These are phyloP conservation scores for Xylaria arbuscula DNA, from an alignment of 2,329 filamentous ascomycete species.

Conservation along the genomic window DNA sequence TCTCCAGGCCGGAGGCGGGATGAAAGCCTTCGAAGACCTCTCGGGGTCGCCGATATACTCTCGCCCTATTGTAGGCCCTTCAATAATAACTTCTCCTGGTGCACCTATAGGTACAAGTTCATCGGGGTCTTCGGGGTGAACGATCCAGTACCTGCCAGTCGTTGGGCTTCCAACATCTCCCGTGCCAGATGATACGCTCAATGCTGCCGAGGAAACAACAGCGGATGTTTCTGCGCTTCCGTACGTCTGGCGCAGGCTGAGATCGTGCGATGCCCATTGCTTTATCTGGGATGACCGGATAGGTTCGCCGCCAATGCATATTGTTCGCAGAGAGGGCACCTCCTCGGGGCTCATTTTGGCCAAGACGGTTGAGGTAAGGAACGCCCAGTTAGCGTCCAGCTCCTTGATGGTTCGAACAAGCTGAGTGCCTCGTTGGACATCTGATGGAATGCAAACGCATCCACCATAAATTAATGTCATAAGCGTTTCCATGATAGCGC, in stretches of 20 bases:
- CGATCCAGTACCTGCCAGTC: slow-evolving; percentile 8
- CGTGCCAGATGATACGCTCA: background rate
- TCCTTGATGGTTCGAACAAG: background rate
- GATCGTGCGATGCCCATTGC: slow-evolving; percentile 1
- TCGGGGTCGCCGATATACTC: background rate
- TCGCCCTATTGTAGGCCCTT: slow-evolving; percentile 9
- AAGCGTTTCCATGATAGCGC: slow-evolving; percentile 12
- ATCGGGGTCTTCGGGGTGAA: slow-evolving; percentile 2
- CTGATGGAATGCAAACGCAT: slow-evolving; percentile 2
- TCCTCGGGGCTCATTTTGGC: slow-evolving; percentile 7
- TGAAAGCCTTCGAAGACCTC: slow-evolving; percentile 5
- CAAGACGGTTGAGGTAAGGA: slow-evolving; percentile 2
- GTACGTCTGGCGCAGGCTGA: slow-evolving; percentile 4
- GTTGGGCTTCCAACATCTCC: slow-evolving; percentile 2
- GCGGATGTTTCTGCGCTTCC: slow-evolving; percentile 6
- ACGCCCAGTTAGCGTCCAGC: slow-evolving; percentile 1
- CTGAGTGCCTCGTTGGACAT: background rate
- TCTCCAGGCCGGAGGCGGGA: slow-evolving; percentile 1
- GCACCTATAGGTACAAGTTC: slow-evolving; percentile 5
- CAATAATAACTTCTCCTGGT: slow-evolving; percentile 2
- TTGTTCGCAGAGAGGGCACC: slow-evolving; percentile 5
- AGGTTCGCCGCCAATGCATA: background rate
- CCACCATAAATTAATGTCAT: slow-evolving; percentile 8
- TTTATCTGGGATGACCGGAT: slow-evolving; percentile 8
- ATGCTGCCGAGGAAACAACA: background rate